Conservation (phyloP, 495 filamentous ascomycete species). For the Neurospora terricola region DNA sequence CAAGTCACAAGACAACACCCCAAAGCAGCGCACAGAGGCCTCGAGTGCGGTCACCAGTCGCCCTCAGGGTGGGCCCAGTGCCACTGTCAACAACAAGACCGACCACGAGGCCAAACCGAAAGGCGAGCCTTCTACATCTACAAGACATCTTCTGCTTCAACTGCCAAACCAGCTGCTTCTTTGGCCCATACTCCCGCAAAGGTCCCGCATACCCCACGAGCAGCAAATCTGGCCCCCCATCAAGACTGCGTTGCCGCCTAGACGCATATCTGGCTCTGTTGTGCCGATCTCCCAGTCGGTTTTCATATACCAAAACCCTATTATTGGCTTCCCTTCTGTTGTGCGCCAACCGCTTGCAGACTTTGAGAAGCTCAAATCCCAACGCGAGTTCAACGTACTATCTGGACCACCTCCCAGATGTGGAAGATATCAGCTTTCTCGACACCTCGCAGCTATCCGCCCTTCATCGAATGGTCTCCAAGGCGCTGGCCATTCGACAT, state of each 20-base stretch:
- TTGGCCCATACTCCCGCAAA: not conserved
- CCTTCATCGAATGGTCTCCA: constrained; percentile 59
- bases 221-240: not conserved
- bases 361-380: constrained; percentile 42
- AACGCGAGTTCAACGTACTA: constrained; percentile 33
- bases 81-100: not conserved
- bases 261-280: too few relatives aligned
- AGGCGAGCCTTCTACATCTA: not conserved
- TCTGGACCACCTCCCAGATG: constrained; percentile 23
- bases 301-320: constrained; percentile 21
- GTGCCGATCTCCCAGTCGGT: too few relatives aligned
- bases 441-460: constrained; percentile 62
- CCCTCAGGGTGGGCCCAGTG: not conserved
- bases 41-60: not conserved
- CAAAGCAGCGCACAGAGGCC: too few relatives aligned
- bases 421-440: constrained; percentile 35
- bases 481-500: constrained; percentile 20
- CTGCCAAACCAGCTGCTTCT: not conserved
- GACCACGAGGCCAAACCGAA: not conserved
- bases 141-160: not conserved
- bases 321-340: constrained; percentile 26
- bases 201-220: not conserved
- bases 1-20: not conserved
- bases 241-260: not conserved
- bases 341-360: constrained; percentile 7